These are phyloP conservation scores for Populus pruinosa DNA, from an alignment of 345 rosid genomes.

Conservation along the genomic window DNA sequence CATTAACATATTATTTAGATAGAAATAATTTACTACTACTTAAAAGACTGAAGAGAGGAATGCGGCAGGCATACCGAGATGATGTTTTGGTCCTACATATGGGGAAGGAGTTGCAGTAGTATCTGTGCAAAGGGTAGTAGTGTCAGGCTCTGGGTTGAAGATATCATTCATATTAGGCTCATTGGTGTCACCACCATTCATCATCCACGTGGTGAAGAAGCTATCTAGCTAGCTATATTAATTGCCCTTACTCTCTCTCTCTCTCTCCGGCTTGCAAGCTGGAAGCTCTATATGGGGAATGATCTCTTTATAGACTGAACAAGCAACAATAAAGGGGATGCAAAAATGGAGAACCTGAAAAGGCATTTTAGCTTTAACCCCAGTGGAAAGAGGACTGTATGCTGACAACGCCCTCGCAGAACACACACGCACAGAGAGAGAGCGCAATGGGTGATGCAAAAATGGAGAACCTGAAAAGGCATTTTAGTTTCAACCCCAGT, in stretches of 20 bases:
- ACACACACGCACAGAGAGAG: too few species aligned
- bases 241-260: not conserved
- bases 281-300: not conserved
- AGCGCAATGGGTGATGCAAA: too few species aligned
- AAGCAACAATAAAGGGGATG: not conserved
- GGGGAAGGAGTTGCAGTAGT: not conserved
- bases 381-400: too few species aligned
- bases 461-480: too few species aligned
- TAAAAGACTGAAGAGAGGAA: not conserved
- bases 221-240: not conserved
- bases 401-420: too few species aligned
- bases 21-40: not conserved
- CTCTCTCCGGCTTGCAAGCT: not conserved
- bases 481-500: too few species aligned
- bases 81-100: constrained; percentile 7
- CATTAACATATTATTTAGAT: not conserved
- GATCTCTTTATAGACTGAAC: not conserved
- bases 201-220: not conserved
- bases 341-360: too few species aligned
- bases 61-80: constrained; percentile 17
- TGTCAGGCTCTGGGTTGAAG: not conserved
- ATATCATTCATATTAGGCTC: constrained; percentile 5
- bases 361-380: too few species aligned
- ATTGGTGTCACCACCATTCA: not conserved
- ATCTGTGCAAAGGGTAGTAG: too few species aligned